Percentiles rank a stretch among this genome's conserved stretches.
Evolutionary conservation across 2,329 filamentous ascomycete species (phyloP).

Genomic region (Fusarium tricinctum): DNA sequence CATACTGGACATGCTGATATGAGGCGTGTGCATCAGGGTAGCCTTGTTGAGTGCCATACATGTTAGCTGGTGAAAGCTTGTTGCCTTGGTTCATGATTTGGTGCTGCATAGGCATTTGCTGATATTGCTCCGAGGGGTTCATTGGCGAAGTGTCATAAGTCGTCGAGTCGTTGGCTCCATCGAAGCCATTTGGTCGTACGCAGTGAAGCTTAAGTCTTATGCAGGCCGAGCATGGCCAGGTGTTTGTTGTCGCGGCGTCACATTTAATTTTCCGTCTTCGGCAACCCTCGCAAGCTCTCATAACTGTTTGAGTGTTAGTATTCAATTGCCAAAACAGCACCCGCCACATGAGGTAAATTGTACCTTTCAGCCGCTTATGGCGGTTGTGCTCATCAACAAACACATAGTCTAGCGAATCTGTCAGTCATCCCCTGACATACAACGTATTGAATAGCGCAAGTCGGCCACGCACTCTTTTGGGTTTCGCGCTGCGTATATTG

Average conservation of each 20-base stretch:
- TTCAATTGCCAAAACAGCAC: neutral
- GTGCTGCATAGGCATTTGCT: conserved; percentile 68
- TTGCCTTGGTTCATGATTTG: conserved; percentile 58
- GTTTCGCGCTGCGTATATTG: conserved; percentile 73
- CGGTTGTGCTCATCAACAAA: conserved; percentile 99
- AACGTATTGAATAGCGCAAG: conserved; percentile 21
- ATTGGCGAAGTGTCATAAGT: conserved; percentile 54
- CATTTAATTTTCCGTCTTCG: conserved; percentile 97
- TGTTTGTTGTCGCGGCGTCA: conserved; percentile 95
- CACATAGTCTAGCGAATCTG: conserved; percentile 81
- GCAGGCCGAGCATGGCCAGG: conserved; percentile 96
- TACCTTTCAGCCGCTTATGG: conserved; percentile 96
- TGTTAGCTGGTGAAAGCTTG: conserved; percentile 58
- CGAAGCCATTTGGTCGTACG: conserved; percentile 85
- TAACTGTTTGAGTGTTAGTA: conserved; percentile 69
- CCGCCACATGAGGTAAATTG: conserved; percentile 27
- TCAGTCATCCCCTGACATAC: conserved; percentile 29
- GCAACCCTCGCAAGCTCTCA: conserved; percentile 97
- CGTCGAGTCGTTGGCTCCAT: conserved; percentile 60
- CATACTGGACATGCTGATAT: conserved; percentile 65
- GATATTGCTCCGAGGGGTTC: conserved; percentile 54
- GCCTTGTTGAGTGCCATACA: conserved; percentile 63
- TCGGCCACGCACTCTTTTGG: conserved; percentile 80
- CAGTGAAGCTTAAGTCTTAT: conserved; percentile 93
- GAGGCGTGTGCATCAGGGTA: conserved; percentile 64